These are phyloP conservation scores for Pisolithus sp. DNA, from an alignment of 768 basidiomycete species.

Conservation along the genomic window DNA sequence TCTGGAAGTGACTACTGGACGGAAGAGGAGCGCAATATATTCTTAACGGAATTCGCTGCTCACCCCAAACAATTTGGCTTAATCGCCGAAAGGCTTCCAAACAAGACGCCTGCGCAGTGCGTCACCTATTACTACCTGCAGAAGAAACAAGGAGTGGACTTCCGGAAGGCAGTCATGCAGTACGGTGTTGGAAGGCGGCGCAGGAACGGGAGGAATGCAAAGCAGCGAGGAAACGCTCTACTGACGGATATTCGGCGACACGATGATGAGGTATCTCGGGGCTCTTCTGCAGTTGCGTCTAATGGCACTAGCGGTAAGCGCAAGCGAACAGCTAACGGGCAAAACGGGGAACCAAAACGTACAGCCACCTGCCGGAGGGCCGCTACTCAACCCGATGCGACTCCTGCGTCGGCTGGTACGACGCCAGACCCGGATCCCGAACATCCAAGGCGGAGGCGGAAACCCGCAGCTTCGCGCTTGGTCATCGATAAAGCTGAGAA, in stretches of 20 bases:
- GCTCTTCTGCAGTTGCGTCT: conserved; percentile 15
- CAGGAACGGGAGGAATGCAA: conserved; percentile 44
- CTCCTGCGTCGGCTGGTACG: conserved; percentile 34
- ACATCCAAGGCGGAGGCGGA: conserved; percentile 36
- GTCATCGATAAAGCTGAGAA: conserved; percentile 29
- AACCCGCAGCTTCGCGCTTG: conserved; percentile 27
- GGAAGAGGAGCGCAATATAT: conserved; percentile 70
- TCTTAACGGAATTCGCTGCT: conserved; percentile 74
- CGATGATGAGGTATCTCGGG: conserved; percentile 42
- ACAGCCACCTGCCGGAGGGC: conserved; percentile 32
- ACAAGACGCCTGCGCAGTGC: conserved; percentile 86
- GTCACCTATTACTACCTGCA: conserved; percentile 92
- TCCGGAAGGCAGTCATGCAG: conserved; percentile 65
- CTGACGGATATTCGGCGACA: conserved; percentile 76
- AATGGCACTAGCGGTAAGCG: conserved; percentile 31
- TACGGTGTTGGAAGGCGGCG: conserved; percentile 62
- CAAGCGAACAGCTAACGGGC: conserved; percentile 29
- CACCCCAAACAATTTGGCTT: conserved; percentile 95
- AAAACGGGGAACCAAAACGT: conserved; percentile 31
- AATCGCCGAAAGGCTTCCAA: conserved; percentile 71
- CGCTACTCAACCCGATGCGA: conserved; percentile 42
- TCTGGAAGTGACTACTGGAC: conserved; percentile 87
- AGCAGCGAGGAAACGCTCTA: conserved; percentile 77
- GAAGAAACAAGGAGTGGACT: conserved; percentile 85
- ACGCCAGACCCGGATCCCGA: conserved; percentile 73